A percentile compares a stretch with the other conserved stretches of the same genome.
These are phyloP conservation scores for barrel medic (Medicago truncatula) DNA, from an alignment of 306 rosid species.

Conservation along the genomic window DNA sequence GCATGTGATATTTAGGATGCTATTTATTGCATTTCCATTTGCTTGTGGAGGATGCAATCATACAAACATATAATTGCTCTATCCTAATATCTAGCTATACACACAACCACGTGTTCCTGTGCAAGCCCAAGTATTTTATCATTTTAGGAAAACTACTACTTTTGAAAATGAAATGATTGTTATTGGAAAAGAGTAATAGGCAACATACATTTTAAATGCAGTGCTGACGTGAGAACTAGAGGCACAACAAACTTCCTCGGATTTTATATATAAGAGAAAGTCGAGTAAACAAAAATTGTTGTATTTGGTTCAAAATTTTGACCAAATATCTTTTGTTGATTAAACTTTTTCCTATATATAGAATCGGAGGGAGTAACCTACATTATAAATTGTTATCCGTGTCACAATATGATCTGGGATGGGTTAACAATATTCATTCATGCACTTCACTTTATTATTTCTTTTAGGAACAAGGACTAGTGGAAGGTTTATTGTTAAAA, in stretches of 20 bases:
- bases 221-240: slow-evolving; percentile 52
- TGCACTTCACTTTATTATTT: not conserved
- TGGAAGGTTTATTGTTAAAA: not conserved
- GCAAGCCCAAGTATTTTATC: not conserved
- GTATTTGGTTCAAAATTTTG: no score
- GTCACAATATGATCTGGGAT: not conserved
- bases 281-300: no score
- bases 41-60: not conserved
- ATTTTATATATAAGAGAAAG: no score
- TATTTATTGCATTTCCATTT: slow-evolving; percentile 15
- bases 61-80: not conserved
- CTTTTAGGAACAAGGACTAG: not conserved
- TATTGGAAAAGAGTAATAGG: slow-evolving; percentile 57
- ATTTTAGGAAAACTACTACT: slow-evolving; percentile 26
- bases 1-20: slow-evolving; percentile 5
- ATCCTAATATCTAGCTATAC: not conserved
- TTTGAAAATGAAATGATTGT: slow-evolving; percentile 75
- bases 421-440: not conserved
- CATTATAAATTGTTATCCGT: not conserved
- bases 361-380: not conserved
- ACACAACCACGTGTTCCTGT: not conserved
- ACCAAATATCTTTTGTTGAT: no score
- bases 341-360: no score
- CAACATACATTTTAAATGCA: slow-evolving; percentile 68
- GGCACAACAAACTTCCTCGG: not conserved